A percentile compares a stretch with the other conserved stretches of the same genome.
Conservation (phyloP, 2,329 filamentous ascomycete genomes). For the Pseudogymnoascus sp. region DNA sequence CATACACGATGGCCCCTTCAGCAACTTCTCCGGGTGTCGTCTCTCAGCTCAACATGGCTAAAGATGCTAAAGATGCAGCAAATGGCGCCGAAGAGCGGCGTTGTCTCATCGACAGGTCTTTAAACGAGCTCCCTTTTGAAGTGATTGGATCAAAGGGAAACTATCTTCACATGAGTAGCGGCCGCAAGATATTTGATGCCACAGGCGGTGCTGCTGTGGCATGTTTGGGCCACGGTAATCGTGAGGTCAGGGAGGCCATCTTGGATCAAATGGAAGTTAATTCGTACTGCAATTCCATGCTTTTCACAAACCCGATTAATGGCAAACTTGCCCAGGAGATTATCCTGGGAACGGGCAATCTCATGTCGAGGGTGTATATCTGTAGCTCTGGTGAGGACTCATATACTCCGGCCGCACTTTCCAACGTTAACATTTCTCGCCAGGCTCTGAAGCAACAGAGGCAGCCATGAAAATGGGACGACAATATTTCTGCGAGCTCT, state of each 20-base stretch:
- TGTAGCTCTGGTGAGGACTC: slow-evolving; percentile 44
- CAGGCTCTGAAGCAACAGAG: slow-evolving; percentile 61
- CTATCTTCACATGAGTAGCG: slow-evolving; percentile 29
- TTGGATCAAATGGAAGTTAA: slow-evolving; percentile 46
- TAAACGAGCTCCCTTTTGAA: slow-evolving; percentile 23
- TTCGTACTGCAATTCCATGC: slow-evolving; percentile 50
- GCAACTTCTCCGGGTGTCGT: not conserved
- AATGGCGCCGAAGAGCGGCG: not conserved
- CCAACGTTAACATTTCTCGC: slow-evolving; percentile 10
- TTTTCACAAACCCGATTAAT: slow-evolving; percentile 46
- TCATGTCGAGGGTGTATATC: slow-evolving; percentile 47
- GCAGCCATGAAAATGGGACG: slow-evolving; percentile 58
- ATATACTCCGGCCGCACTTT: not conserved
- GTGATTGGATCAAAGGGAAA: slow-evolving; percentile 22
- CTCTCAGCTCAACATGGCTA: not conserved
- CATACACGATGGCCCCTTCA: not conserved
- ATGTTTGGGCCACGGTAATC: slow-evolving; percentile 59
- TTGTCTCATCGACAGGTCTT: slow-evolving; percentile 20
- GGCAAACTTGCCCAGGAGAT: slow-evolving; percentile 39
- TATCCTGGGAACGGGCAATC: slow-evolving; percentile 32
- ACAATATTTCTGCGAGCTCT: slow-evolving; percentile 56
- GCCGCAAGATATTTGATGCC: slow-evolving; percentile 58
- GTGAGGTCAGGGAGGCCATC: slow-evolving; percentile 52
- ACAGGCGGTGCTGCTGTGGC: slow-evolving; percentile 66
- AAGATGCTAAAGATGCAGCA: not conserved